These are phyloP conservation scores for Aspergillus indologenus DNA, from an alignment of 495 filamentous ascomycete species.

Conservation along the genomic window DNA sequence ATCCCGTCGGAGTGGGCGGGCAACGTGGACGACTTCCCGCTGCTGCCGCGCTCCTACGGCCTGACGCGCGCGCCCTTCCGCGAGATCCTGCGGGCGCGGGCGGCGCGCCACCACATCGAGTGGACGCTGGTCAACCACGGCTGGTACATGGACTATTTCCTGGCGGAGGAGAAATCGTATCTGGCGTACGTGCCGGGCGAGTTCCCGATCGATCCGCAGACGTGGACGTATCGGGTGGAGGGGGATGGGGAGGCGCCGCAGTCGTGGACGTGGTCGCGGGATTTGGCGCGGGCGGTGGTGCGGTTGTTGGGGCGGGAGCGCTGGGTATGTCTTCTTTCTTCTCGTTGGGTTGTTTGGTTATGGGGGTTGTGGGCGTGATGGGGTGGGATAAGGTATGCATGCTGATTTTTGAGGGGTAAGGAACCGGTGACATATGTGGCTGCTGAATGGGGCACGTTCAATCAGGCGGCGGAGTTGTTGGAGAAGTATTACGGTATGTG, in stretches of 20 bases:
- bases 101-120: constrained; percentile 6
- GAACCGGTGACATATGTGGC: constrained; percentile 11
- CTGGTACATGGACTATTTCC: constrained; percentile 31
- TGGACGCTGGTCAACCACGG: constrained; percentile 24
- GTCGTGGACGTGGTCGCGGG: constrained; percentile 6
- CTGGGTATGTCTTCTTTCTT: neutral
- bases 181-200: constrained; percentile 2
- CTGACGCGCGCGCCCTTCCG: constrained; percentile 18
- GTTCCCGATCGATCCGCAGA: constrained; percentile 10
- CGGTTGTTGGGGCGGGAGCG: neutral
- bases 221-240: neutral
- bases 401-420: constrained; percentile 16
- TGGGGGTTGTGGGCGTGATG: too few species aligned
- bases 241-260: constrained; percentile 10
- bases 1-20: constrained; percentile 28
- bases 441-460: constrained; percentile 6
- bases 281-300: constrained; percentile 12
- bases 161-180: constrained; percentile 11
- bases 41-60: constrained; percentile 19
- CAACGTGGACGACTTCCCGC: constrained; percentile 19
- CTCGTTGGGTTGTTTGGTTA: neutral
- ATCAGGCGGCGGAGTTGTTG: neutral
- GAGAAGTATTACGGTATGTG: constrained; percentile 11
- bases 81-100: constrained; percentile 4
- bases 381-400: too few species aligned